Evolutionary conservation across 441 rosid genomes (phyloP).

Genomic region (Erysimum pusillum): DNA sequence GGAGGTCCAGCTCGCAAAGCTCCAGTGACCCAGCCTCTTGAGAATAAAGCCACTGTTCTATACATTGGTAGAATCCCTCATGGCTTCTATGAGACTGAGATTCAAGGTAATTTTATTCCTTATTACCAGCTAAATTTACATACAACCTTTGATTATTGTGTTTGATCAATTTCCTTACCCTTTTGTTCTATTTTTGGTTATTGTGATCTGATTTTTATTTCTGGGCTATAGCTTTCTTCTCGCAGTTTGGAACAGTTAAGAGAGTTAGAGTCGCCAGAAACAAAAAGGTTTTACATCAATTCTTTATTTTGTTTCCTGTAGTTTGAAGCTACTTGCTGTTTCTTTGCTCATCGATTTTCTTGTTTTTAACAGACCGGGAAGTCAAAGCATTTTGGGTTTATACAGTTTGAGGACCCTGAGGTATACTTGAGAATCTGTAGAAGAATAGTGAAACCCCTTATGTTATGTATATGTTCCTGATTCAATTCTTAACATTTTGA

Average conservation of each 20-base stretch:
- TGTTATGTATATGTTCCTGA: neutral
- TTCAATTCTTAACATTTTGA: constrained; percentile 1
- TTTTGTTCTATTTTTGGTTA: neutral
- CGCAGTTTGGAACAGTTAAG: constrained; percentile 86
- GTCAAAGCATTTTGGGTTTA: constrained; percentile 92
- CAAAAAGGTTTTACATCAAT: constrained; percentile 66
- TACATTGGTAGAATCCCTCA: constrained; percentile 92
- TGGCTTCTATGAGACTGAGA: constrained; percentile 91
- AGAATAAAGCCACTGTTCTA: constrained; percentile 64
- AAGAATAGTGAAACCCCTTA: neutral
- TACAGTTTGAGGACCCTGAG: constrained; percentile 84
- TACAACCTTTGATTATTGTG: neutral
- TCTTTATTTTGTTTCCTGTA: neutral
- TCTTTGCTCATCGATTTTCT: neutral
- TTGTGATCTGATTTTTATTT: neutral
- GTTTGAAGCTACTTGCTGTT: neutral
- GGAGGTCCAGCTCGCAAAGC: constrained; percentile 74
- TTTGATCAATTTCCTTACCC: constrained; percentile 7
- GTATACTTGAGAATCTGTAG: constrained; percentile 44
- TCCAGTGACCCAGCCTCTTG: constrained; percentile 48
- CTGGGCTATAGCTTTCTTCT: constrained; percentile 66
- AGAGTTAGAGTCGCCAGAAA: constrained; percentile 85
- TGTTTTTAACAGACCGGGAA: constrained; percentile 74
- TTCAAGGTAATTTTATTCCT: constrained; percentile 59
- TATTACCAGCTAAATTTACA: neutral